Evolutionary conservation across 2,329 filamentous ascomycete species (phyloP).

Genomic region (Epichloe typhina): DNA sequence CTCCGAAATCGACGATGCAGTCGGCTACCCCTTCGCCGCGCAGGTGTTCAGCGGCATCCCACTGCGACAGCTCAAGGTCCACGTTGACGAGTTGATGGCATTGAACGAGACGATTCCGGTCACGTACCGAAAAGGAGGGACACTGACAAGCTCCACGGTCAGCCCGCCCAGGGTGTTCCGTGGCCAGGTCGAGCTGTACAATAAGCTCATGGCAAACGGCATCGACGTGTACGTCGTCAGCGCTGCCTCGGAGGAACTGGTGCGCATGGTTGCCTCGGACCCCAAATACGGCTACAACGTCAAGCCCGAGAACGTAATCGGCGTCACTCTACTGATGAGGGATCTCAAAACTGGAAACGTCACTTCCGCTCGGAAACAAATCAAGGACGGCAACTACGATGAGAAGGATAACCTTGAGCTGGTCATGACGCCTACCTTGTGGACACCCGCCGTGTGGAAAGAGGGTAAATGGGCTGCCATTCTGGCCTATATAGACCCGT

Average conservation of each 20-base stretch:
- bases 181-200: slow-evolving; percentile 30
- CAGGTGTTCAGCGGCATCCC: slow-evolving; percentile 29
- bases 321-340: slow-evolving; percentile 25
- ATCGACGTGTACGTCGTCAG: slow-evolving; percentile 31
- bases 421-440: slow-evolving; percentile 27
- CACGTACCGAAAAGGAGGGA: slow-evolving; percentile 23
- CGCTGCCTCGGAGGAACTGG: slow-evolving; percentile 29
- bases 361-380: slow-evolving; percentile 26
- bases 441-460: slow-evolving; percentile 30
- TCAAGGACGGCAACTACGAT: slow-evolving; percentile 23
- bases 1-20: slow-evolving; percentile 25
- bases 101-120: slow-evolving; percentile 23
- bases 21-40: slow-evolving; percentile 31
- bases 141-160: slow-evolving; percentile 16
- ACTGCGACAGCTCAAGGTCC: slow-evolving; percentile 30
- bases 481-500: slow-evolving; percentile 27
- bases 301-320: slow-evolving; percentile 29
- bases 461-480: slow-evolving; percentile 30
- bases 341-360: slow-evolving; percentile 16
- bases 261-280: slow-evolving; percentile 32
- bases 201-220: slow-evolving; percentile 27
- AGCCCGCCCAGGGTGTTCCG: slow-evolving; percentile 23
- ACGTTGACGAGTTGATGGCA: slow-evolving; percentile 33
- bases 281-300: slow-evolving; percentile 33
- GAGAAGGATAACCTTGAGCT: slow-evolving; percentile 24